These are phyloP conservation scores for Calonectria ilicicola DNA, from an alignment of 2,329 filamentous ascomycete species.

Conservation along the genomic window DNA sequence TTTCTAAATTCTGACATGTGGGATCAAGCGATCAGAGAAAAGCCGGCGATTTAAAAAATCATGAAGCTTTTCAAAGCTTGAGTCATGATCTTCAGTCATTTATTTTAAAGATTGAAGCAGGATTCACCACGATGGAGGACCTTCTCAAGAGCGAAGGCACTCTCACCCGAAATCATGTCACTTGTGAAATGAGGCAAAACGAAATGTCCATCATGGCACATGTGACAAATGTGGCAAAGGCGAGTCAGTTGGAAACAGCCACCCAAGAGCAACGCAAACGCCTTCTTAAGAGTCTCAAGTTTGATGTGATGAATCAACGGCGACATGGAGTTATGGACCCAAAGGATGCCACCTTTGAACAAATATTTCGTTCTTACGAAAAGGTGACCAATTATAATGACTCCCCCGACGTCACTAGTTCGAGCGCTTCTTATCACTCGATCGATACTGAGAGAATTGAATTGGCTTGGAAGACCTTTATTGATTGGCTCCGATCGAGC, in stretches of 20 bases:
- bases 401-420: too few relatives aligned
- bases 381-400: not conserved
- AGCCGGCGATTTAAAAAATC: not conserved
- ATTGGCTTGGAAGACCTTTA: not conserved
- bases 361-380: not conserved
- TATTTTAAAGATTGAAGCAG: not conserved
- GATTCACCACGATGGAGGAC: not conserved
- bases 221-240: not conserved
- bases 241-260: not conserved
- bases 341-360: not conserved
- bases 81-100: not conserved
- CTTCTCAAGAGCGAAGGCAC: not conserved
- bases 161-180: not conserved
- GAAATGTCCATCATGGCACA: not conserved
- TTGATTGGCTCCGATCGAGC: constrained; percentile 7
- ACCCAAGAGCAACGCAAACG: not conserved
- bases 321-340: not conserved
- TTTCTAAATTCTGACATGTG: not conserved
- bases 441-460: not conserved
- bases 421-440: too few relatives aligned
- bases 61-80: not conserved
- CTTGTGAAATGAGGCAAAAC: not conserved
- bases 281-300: not conserved
- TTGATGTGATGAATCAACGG: not conserved
- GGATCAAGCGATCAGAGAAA: not conserved